Evolutionary conservation across 2,329 filamentous ascomycete species (phyloP).

Genomic region (Pyricularia sp.): DNA sequence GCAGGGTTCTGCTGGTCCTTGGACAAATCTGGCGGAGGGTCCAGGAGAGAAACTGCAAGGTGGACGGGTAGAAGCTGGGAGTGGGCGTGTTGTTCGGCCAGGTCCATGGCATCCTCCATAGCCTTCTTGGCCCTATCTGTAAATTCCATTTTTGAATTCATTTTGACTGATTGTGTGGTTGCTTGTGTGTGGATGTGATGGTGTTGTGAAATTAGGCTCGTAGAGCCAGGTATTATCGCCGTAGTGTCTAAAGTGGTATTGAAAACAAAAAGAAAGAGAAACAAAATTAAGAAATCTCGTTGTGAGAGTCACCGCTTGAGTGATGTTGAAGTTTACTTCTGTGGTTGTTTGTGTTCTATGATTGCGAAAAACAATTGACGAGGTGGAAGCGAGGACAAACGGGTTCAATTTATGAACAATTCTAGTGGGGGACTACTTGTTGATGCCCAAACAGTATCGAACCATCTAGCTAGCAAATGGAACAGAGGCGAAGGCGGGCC

Average conservation of each 20-base stretch:
- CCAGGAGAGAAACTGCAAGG: constrained; percentile 73
- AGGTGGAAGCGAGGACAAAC: background rate
- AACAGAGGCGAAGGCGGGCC: background rate
- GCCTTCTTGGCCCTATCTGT: constrained; percentile 89
- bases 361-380: background rate
- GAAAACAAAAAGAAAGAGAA: background rate
- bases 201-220: background rate
- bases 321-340: background rate
- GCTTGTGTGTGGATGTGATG: constrained; percentile 5
- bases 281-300: background rate
- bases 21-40: constrained; percentile 64
- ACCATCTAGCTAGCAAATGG: background rate
- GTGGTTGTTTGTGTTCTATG: background rate
- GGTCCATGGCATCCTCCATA: constrained; percentile 75
- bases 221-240: background rate
- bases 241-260: background rate
- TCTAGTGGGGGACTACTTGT: background rate
- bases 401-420: constrained; percentile 1
- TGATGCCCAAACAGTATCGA: constrained; percentile 2
- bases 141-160: constrained; percentile 78
- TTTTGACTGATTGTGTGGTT: constrained; percentile 29
- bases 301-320: background rate
- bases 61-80: constrained; percentile 86
- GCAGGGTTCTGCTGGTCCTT: constrained; percentile 76
- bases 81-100: constrained; percentile 86